phyloP scores from a whole-genome alignment of 1,139 yeast genomes.

The Kodamaea fungicola region DNA sequence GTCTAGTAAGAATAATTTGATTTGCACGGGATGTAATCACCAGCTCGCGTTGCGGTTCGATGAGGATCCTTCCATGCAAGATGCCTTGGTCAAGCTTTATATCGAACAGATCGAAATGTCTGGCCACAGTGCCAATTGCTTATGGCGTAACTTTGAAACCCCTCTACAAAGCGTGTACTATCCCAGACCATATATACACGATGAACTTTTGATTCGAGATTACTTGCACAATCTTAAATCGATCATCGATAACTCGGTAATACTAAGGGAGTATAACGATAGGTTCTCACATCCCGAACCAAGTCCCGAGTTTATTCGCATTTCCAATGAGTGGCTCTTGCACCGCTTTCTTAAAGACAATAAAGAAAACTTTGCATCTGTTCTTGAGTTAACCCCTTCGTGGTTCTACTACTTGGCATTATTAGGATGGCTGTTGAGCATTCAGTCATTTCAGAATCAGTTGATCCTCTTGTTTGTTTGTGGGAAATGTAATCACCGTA shows the following conservation, averaged over 20 bases:
- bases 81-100: constrained; percentile 23
- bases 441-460: constrained; percentile 27
- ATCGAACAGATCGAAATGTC: constrained; percentile 17
- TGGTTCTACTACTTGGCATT: constrained; percentile 36
- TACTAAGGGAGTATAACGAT: constrained; percentile 14
- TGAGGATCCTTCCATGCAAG: constrained; percentile 14
- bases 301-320: constrained; percentile 14
- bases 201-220: constrained; percentile 24
- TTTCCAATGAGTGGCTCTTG: constrained; percentile 33
- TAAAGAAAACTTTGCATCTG: constrained; percentile 30
- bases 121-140: constrained; percentile 33
- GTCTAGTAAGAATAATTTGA: constrained; percentile 27
- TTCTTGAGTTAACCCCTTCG: constrained; percentile 22
- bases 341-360: constrained; percentile 26
- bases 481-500: constrained; percentile 34
- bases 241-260: constrained; percentile 25
- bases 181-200: constrained; percentile 31
- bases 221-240: constrained; percentile 28
- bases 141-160: constrained; percentile 38
- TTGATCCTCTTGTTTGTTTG: constrained; percentile 33
- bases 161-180: constrained; percentile 36
- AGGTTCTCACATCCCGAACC: constrained; percentile 6
- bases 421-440: constrained; percentile 36
- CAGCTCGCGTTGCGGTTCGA: constrained; percentile 22
- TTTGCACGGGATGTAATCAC: constrained; percentile 33